phyloP scores from a whole-genome alignment of 2,329 filamentous ascomycete genomes.

The Colletotrichum falcatum region DNA sequence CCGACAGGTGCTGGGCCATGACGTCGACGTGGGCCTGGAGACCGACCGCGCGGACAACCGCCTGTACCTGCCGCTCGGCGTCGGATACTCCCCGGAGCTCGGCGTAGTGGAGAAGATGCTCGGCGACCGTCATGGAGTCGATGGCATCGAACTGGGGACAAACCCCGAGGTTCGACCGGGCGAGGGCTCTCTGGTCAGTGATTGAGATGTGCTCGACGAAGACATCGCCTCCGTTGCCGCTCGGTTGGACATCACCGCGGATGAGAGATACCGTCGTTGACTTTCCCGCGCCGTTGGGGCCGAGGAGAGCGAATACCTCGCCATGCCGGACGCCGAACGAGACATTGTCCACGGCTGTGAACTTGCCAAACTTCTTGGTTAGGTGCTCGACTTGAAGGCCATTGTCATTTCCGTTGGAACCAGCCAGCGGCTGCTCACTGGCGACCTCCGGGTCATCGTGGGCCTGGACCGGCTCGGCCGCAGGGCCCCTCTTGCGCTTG shows the following conservation, averaged over 20 bases:
- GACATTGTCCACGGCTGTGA: slow-evolving; percentile 87
- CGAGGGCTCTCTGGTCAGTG: slow-evolving; percentile 75
- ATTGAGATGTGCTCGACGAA: slow-evolving; percentile 84
- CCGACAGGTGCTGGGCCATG: slow-evolving; percentile 83
- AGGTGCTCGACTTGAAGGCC: slow-evolving; percentile 82
- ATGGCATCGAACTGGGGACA: slow-evolving; percentile 91
- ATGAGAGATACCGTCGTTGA: slow-evolving; percentile 91
- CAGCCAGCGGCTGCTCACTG: slow-evolving; percentile 73
- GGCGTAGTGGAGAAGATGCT: slow-evolving; percentile 91
- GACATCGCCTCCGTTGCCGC: slow-evolving; percentile 78
- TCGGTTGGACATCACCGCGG: slow-evolving; percentile 84
- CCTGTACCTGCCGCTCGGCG: slow-evolving; percentile 79
- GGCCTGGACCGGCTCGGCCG: slow-evolving; percentile 50
- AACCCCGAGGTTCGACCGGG: slow-evolving; percentile 83
- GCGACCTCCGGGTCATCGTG: slow-evolving; percentile 69
- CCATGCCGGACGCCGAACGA: slow-evolving; percentile 83
- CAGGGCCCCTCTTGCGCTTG: slow-evolving; percentile 49
- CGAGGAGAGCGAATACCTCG: slow-evolving; percentile 89
- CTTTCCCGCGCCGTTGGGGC: slow-evolving; percentile 93
- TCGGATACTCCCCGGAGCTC: slow-evolving; percentile 82
- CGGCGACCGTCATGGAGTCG: slow-evolving; percentile 88
- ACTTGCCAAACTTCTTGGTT: slow-evolving; percentile 81
- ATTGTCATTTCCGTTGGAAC: slow-evolving; percentile 57
- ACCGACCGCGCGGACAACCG: slow-evolving; percentile 83
- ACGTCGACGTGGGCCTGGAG: slow-evolving; percentile 76